These are phyloP conservation scores for Agrocybe pediades DNA, from an alignment of 768 basidiomycete species.

Conservation along the genomic window DNA sequence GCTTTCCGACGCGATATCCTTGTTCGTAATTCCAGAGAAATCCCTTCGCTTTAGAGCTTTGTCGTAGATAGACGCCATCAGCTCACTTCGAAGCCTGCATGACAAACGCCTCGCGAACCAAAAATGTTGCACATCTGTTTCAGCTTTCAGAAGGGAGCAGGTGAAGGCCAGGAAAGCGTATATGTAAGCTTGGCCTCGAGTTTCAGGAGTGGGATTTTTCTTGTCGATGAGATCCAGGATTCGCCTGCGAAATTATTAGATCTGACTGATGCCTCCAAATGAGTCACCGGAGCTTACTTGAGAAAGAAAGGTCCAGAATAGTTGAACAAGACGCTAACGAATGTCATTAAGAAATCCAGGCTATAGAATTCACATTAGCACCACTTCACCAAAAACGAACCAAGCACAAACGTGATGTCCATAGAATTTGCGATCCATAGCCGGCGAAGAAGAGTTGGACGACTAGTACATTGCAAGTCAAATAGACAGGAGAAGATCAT, in stretches of 20 bases:
- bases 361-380: conserved; percentile 25
- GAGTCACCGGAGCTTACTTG: conserved; percentile 44
- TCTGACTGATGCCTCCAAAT: neutral
- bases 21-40: conserved; percentile 70
- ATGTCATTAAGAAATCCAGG: conserved; percentile 67
- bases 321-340: conserved; percentile 70
- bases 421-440: conserved; percentile 47
- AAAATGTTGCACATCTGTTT: conserved; percentile 73
- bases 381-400: neutral
- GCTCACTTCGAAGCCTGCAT: conserved; percentile 73
- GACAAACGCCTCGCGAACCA: conserved; percentile 78
- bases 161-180: conserved; percentile 78
- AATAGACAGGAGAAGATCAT: neutral
- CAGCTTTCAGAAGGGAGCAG: conserved; percentile 47
- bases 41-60: conserved; percentile 86
- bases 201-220: conserved; percentile 45
- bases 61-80: conserved; percentile 89
- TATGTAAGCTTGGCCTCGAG: conserved; percentile 67
- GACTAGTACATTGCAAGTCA: no score
- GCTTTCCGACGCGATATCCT: conserved; percentile 28
- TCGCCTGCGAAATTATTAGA: conserved; percentile 29
- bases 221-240: conserved; percentile 63
- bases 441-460: conserved; percentile 41
- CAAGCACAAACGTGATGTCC: conserved; percentile 42
- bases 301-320: conserved; percentile 87